These are phyloP conservation scores for Polychytrium aggregatum DNA, from an alignment of 192 early-diverging fungal genomes.

Conservation along the genomic window DNA sequence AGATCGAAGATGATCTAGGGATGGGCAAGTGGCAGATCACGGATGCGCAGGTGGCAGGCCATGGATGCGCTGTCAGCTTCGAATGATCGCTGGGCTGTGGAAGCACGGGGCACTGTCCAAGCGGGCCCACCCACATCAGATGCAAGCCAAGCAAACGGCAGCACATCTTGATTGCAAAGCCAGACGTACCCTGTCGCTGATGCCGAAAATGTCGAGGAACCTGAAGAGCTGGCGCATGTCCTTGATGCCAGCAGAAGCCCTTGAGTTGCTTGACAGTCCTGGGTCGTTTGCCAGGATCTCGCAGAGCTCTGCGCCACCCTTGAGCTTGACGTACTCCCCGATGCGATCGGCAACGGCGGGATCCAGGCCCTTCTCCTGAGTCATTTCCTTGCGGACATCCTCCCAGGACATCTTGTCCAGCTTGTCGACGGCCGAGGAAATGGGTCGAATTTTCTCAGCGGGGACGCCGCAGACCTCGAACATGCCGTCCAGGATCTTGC, in stretches of 20 bases:
- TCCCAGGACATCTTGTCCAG: conserved; percentile 93
- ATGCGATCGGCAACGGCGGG: conserved; percentile 76
- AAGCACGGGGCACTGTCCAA: too few relatives aligned
- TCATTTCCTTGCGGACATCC: conserved; percentile 91
- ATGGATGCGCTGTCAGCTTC: too few relatives aligned
- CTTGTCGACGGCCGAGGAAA: conserved; percentile 97
- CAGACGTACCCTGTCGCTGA: conserved; percentile 48
- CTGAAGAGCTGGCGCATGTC: conserved; percentile 80
- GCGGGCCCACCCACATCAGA: too few relatives aligned
- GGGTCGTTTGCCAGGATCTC: conserved; percentile 56
- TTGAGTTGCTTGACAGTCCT: conserved; percentile 49
- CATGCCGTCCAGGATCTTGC: conserved; percentile 95
- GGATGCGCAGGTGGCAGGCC: too few relatives aligned
- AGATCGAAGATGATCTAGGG: conserved; percentile 93
- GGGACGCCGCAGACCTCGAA: conserved; percentile 95
- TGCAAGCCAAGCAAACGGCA: too few relatives aligned
- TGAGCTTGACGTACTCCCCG: conserved; percentile 80
- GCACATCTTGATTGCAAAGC: too few relatives aligned
- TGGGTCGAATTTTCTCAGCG: conserved; percentile 70
- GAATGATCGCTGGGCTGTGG: too few relatives aligned
- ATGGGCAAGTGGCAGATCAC: too few relatives aligned
- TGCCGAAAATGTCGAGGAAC: conserved; percentile 72
- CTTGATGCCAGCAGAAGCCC: conserved; percentile 64
- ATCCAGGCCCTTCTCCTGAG: conserved; percentile 78
- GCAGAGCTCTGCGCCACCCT: conserved; percentile 57